These are phyloP conservation scores for Immersiporthe knoxdaviesiana DNA, from an alignment of 2,329 filamentous ascomycete genomes.

Conservation along the genomic window DNA sequence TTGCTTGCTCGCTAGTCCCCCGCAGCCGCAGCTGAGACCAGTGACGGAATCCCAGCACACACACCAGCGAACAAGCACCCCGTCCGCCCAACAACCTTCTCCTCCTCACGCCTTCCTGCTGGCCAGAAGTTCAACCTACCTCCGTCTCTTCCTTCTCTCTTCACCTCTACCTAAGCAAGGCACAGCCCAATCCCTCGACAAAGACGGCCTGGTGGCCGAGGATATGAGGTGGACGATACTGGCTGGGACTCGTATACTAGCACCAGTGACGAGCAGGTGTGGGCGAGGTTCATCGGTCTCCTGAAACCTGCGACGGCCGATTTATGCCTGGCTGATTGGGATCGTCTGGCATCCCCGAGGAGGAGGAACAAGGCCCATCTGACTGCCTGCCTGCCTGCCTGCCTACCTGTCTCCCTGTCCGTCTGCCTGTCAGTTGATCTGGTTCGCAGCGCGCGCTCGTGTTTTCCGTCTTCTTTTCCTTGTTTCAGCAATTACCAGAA, in stretches of 20 bases:
- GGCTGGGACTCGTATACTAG: neutral
- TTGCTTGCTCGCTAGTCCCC: conserved; percentile 1
- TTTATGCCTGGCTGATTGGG: neutral
- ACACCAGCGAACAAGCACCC: neutral
- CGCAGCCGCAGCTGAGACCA: conserved; percentile 16
- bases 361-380: neutral
- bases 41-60: conserved; percentile 18
- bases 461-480: neutral
- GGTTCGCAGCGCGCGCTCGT: conserved; percentile 17
- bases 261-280: conserved; percentile 6
- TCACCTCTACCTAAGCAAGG: neutral
- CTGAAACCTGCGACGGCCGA: neutral
- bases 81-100: neutral
- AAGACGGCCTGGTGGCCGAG: conserved; percentile 11
- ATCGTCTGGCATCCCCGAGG: conserved; percentile 10
- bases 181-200: neutral
- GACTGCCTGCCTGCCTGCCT: conserved; percentile 17
- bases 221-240: conserved; percentile 19
- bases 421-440: conserved; percentile 24
- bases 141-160: neutral
- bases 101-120: conserved; percentile 20
- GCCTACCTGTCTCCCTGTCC: conserved; percentile 3
- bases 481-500: neutral
- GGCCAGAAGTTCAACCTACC: conserved; percentile 10
- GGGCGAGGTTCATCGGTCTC: neutral